Evolutionary conservation across 805 yeast genomes (phyloP), one percentile per base, ranked within the genome.

Genomic region (Kodamaea laetipori): DNA sequence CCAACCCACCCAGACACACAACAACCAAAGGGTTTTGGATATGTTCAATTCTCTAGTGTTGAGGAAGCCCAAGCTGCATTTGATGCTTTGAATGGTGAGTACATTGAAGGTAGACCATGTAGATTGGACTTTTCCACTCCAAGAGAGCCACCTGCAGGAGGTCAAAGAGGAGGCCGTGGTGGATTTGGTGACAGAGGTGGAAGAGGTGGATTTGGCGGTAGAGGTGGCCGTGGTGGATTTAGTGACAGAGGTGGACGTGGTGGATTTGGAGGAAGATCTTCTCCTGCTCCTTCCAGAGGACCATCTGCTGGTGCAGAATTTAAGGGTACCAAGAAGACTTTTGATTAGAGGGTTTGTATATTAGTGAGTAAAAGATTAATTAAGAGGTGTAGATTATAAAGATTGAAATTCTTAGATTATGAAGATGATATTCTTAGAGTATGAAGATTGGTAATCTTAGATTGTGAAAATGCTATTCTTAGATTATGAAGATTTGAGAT

Each of bases 1-100:
- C 99, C 99, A 69, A 92, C 98, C 34, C 95, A 94, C 74, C 97
- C 97, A 62, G 98, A 92, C 69, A 90, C 98, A 53, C 95, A 90
- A 69, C 97, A 92, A 75, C 95, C 96, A 69, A 94, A 94, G 81
- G 99, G 99, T 56, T 94, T 94, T 74, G 99, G 98, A 55, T 94
- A 94, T 71, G 97, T 92, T 46, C 98, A 94, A 74, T 92, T 80
- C 64, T 75, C 86, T 36, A 77, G 84, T 46, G 75, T 86, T 52
- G 98, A 90, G 35, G 96, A 88, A 67, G 97, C 99, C 56, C 80
- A 84, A 69, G 79, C 82, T 49, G 98, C 98, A 44, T 72, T 86
- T 51, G 89, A 84, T 52, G 90, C 86, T 45, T 69, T 90, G 71
- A 86, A 88, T 67, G 98, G 98, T 65, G 85, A 84, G 68, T 80